Conservation (phyloP, 192 early-diverging fungal genomes). For the Backusella sp. region DNA sequence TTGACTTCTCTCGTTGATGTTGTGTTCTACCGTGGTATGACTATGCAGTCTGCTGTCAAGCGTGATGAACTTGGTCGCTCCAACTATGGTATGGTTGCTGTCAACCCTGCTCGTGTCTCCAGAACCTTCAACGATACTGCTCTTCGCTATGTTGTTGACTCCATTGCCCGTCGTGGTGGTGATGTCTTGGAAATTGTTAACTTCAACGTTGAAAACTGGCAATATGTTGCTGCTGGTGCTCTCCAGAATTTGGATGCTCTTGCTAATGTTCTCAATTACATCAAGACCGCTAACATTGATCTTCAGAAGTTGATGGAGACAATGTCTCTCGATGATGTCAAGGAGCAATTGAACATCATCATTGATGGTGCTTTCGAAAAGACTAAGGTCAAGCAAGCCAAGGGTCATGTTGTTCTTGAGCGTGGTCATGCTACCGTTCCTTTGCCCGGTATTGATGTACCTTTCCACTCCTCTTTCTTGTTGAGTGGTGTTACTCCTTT, state of each 20-base stretch:
- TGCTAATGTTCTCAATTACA: constrained; percentile 81
- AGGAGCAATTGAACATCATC: constrained; percentile 77
- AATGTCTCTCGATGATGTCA: constrained; percentile 82
- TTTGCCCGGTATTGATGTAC: constrained; percentile 90
- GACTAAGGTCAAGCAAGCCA: constrained; percentile 62
- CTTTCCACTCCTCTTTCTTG: constrained; percentile 96
- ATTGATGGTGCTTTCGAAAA: constrained; percentile 67
- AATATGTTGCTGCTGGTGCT: constrained; percentile 93
- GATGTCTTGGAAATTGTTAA: constrained; percentile 93
- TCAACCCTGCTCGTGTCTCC: constrained; percentile 89
- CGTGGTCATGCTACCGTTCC: constrained; percentile 92
- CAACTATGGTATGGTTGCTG: constrained; percentile 93
- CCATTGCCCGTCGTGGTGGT: constrained; percentile 75
- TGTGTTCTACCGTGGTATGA: constrained; percentile 96
- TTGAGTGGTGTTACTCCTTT: constrained; percentile 90
- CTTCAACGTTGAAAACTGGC: constrained; percentile 97
- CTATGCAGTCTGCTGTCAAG: constrained; percentile 93
- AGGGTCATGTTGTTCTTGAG: constrained; percentile 68
- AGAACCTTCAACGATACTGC: constrained; percentile 83
- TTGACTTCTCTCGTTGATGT: constrained; percentile 87
- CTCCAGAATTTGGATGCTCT: constrained; percentile 79
- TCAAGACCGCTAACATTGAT: constrained; percentile 85
- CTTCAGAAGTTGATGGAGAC: constrained; percentile 80
- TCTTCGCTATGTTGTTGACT: constrained; percentile 77
- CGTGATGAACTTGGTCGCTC: constrained; percentile 79